Conservation (phyloP, 1,139 yeast genomes). For the Kurtzmaniella natalensis region DNA sequence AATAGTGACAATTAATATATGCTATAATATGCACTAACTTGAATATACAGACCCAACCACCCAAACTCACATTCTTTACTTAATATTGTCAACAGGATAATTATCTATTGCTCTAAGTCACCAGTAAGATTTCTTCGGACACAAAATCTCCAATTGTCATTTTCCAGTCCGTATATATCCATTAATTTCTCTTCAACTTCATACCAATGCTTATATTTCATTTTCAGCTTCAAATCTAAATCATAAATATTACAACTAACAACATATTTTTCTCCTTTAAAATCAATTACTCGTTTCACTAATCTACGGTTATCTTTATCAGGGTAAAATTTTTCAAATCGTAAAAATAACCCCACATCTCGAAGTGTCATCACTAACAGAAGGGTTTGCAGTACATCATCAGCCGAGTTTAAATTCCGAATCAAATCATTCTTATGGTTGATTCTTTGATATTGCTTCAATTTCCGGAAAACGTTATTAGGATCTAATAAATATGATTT, state of each 20-base stretch:
- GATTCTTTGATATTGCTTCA: conserved; percentile 34
- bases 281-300: conserved; percentile 25
- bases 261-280: conserved; percentile 26
- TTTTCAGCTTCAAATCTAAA: conserved; percentile 39
- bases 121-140: conserved; percentile 9
- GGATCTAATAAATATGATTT: conserved; percentile 24
- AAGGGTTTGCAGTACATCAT: conserved; percentile 43
- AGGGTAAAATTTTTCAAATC: conserved; percentile 32
- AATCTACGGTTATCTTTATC: conserved; percentile 30
- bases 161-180: conserved; percentile 31
- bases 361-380: conserved; percentile 51
- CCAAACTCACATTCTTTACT: too few species aligned
- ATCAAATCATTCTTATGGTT: conserved; percentile 32
- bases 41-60: too few species aligned
- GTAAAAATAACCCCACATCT: conserved; percentile 50
- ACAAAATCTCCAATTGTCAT: conserved; percentile 37
- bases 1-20: too few species aligned
- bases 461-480: conserved; percentile 34
- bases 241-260: conserved; percentile 41
- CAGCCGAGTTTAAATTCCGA: conserved; percentile 27
- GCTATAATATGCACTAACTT: too few species aligned
- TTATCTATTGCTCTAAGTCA: neutral
- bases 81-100: neutral
- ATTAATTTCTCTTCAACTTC: conserved; percentile 32
- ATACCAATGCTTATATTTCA: conserved; percentile 41